phyloP scores from a whole-genome alignment of 805 yeast species.

The Candida germanica region DNA sequence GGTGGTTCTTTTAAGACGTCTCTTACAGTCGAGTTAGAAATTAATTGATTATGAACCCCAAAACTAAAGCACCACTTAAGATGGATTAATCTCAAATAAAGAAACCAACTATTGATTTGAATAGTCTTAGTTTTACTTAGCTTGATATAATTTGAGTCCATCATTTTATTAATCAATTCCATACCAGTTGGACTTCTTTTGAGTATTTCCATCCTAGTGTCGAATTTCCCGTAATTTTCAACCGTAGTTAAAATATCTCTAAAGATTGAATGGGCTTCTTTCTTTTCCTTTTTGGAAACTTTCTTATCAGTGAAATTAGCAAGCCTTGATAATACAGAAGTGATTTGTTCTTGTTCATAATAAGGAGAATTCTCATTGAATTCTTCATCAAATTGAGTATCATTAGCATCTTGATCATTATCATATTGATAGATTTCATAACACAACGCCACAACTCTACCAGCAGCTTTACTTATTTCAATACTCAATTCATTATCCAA shows the following conservation, averaged over 20 bases:
- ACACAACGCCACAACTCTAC: slow-evolving; percentile 52
- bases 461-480: slow-evolving; percentile 54
- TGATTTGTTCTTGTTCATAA: slow-evolving; percentile 49
- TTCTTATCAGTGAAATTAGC: slow-evolving; percentile 53
- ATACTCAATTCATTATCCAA: slow-evolving; percentile 39
- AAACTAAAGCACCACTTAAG: slow-evolving; percentile 51
- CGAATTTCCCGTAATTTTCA: slow-evolving; percentile 34
- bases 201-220: slow-evolving; percentile 32
- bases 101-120: slow-evolving; percentile 49
- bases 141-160: slow-evolving; percentile 37
- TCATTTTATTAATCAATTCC: slow-evolving; percentile 27
- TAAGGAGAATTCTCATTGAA: slow-evolving; percentile 49
- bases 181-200: slow-evolving; percentile 34
- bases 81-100: slow-evolving; percentile 45
- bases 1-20: slow-evolving; percentile 37
- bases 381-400: slow-evolving; percentile 41
- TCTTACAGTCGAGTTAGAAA: slow-evolving; percentile 31
- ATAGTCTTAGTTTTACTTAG: slow-evolving; percentile 45
- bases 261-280: slow-evolving; percentile 56
- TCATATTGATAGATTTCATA: slow-evolving; percentile 52
- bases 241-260: slow-evolving; percentile 55
- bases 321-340: slow-evolving; percentile 38
- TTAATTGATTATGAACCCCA: slow-evolving; percentile 49
- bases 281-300: slow-evolving; percentile 60
- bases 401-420: slow-evolving; percentile 27